Evolutionary conservation across 2,329 filamentous ascomycete species (phyloP).

Genomic region (Aphanoascus verrucosus): DNA sequence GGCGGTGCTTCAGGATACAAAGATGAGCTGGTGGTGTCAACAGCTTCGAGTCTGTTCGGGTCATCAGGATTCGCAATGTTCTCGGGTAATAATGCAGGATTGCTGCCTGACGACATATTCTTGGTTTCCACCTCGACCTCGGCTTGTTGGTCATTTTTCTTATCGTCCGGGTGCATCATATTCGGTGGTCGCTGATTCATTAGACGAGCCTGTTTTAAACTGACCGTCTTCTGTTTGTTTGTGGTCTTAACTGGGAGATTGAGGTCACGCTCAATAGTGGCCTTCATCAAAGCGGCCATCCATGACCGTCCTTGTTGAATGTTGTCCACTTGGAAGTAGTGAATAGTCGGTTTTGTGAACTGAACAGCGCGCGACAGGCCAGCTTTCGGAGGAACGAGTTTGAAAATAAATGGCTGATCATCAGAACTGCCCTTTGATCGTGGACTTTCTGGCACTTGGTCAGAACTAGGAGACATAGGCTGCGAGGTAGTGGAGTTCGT

Average conservation of each 20-base stretch:
- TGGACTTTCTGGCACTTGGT: slow-evolving; percentile 16
- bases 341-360: slow-evolving; percentile 93
- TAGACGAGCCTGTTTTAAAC: slow-evolving; percentile 71
- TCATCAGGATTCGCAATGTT: not conserved
- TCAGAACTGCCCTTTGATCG: slow-evolving; percentile 1
- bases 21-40: slow-evolving; percentile 15
- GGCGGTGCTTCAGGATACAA: slow-evolving; percentile 5
- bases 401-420: slow-evolving; percentile 90
- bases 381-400: slow-evolving; percentile 79
- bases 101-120: slow-evolving; percentile 27
- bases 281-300: slow-evolving; percentile 99
- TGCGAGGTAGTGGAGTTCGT: slow-evolving; percentile 25
- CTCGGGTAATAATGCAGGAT: slow-evolving; percentile 15
- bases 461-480: slow-evolving; percentile 3
- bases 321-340: slow-evolving; percentile 94
- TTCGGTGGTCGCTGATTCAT: slow-evolving; percentile 86
- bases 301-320: slow-evolving; percentile 78
- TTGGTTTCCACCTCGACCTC: slow-evolving; percentile 14
- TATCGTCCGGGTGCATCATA: slow-evolving; percentile 52
- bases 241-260: slow-evolving; percentile 67
- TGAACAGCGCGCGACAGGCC: slow-evolving; percentile 84
- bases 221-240: slow-evolving; percentile 95
- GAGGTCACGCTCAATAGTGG: slow-evolving; percentile 86
- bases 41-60: slow-evolving; percentile 16
- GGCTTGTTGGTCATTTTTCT: slow-evolving; percentile 19